These are phyloP conservation scores for Globomyces pollinis-pini DNA, from an alignment of 192 early-diverging fungal genomes.

Conservation along the genomic window DNA sequence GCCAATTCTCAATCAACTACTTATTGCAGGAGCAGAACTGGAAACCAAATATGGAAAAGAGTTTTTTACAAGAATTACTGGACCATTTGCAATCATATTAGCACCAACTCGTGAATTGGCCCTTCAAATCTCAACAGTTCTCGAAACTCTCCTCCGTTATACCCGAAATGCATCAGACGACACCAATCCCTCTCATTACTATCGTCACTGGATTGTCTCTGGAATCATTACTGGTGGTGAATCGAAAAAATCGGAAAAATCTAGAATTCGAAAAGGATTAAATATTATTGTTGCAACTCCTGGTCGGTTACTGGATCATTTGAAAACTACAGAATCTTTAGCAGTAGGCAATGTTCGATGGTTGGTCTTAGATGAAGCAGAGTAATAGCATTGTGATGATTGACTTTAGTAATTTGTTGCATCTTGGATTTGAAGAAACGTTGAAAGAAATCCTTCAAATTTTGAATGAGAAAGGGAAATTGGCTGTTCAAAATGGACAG, in stretches of 20 bases:
- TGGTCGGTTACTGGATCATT: constrained; percentile 93
- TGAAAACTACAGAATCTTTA: constrained; percentile 75
- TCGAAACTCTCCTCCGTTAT: constrained; percentile 72
- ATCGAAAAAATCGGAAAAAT: constrained; percentile 84
- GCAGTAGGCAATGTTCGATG: constrained; percentile 77
- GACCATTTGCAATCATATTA: constrained; percentile 86
- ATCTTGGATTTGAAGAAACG: constrained; percentile 75
- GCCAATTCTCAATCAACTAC: constrained; percentile 84
- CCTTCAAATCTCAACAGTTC: constrained; percentile 79
- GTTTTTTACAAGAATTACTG: constrained; percentile 52
- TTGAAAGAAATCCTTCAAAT: constrained; percentile 36
- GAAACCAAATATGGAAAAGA: constrained; percentile 5
- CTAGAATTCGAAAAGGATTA: constrained; percentile 70
- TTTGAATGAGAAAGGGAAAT: constrained; percentile 19
- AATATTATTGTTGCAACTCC: constrained; percentile 91
- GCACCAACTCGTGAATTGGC: constrained; percentile 97
- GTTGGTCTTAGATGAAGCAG: constrained; percentile 97
- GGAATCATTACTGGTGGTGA: constrained; percentile 77
- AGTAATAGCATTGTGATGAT: too few relatives aligned
- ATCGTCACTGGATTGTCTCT: constrained; percentile 49
- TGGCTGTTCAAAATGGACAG: constrained; percentile 2
- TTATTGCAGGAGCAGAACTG: constrained; percentile 47
- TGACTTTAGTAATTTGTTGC: constrained; percentile 83
- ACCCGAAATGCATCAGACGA: constrained; percentile 27
- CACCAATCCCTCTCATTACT: constrained; percentile 66